Conservation (phyloP, 192 early-diverging fungal species). For the Mortierella claussenii region DNA sequence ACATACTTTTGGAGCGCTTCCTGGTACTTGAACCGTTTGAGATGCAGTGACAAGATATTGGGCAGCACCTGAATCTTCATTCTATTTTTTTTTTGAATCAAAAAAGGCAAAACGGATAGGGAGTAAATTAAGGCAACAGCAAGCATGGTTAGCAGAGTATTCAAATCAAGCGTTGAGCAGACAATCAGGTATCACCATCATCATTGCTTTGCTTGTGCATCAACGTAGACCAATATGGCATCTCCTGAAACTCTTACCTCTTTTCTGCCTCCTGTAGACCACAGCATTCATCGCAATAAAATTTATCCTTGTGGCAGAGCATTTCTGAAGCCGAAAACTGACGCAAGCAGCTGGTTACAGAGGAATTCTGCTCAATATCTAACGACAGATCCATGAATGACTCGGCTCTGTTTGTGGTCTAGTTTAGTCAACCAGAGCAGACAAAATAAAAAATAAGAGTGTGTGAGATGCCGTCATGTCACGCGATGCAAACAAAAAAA, state of each 20-base stretch:
- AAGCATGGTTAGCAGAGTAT: too few species aligned
- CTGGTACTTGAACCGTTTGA: slow-evolving; percentile 99
- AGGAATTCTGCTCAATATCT: slow-evolving; percentile 96
- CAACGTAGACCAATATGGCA: too few species aligned
- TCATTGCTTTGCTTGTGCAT: too few species aligned
- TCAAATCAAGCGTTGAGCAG: too few species aligned
- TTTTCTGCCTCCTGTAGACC: slow-evolving; percentile 98
- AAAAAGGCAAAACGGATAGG: too few species aligned
- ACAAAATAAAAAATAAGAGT: background rate
- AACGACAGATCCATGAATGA: slow-evolving; percentile 95
- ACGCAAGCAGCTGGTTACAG: slow-evolving; percentile 92
- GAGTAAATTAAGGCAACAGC: too few species aligned
- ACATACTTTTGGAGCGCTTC: slow-evolving; percentile 90
- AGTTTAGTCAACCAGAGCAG: background rate
- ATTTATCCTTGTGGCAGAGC: slow-evolving; percentile 97
- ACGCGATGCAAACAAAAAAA: too few species aligned
- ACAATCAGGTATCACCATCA: too few species aligned
- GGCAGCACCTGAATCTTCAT: slow-evolving; percentile 97
- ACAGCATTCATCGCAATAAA: slow-evolving; percentile 94
- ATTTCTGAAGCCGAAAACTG: slow-evolving; percentile 97
- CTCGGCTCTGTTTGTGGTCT: slow-evolving; percentile 93
- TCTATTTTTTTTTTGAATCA: slow-evolving; percentile 61
- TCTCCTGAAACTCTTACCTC: slow-evolving; percentile 66
- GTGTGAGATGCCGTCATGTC: background rate
- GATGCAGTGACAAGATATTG: slow-evolving; percentile 93